Evolutionary conservation across 2,329 filamentous ascomycete genomes (phyloP), one percentile per base, ranked within the genome.

Genomic region (Hypoxylon sp.): DNA sequence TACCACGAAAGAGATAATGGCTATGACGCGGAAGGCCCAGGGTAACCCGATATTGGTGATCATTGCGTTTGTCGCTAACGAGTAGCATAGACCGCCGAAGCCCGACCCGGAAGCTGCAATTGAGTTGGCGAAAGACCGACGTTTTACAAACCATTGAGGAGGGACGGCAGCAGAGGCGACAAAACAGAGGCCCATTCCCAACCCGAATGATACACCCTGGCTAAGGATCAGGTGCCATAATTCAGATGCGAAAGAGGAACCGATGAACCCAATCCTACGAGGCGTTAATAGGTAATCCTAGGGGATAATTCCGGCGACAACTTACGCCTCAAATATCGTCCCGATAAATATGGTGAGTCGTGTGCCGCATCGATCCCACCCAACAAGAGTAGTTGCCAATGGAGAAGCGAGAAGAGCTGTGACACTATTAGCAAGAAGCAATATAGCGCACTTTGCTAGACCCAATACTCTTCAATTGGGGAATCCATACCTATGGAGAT

Each of bases 151-250:
- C 91, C 91, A 94, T 77, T 94, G 91, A 1, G 91, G 87, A 0
- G 91, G 84, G 10, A 94, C 86, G 35, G 87, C 87, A 2, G 91
- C 90, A 3, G 85, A 88, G 0, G 88, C 87, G 0, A 92, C 91
- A 76, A 94, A 95, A 9, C 91, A 82, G 63, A 94, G 90, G 0
- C 92, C 92, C 86, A 95, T 91, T 2, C 92, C 92, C 22, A 91
- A 78, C n/a, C 93, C 93, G 69, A 95, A 94, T 59, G 89, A 87
- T 2, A 94, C 75, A 3, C 93, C 93, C 76, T 95, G 93, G 5
- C 86, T 87, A 0, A 95, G 84, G 63, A 94, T 90, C 0, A 96
- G 84, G 37, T 95, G 92, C 90, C 92, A 94, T 63, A 93, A 90
- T 62, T 87, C 75, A 14, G 77, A 82, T 0, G 91, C 87, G 73